Base-by-base conservation (phyloP, 2,329 filamentous ascomycete species). In the Whalleya microplaca region DNA sequence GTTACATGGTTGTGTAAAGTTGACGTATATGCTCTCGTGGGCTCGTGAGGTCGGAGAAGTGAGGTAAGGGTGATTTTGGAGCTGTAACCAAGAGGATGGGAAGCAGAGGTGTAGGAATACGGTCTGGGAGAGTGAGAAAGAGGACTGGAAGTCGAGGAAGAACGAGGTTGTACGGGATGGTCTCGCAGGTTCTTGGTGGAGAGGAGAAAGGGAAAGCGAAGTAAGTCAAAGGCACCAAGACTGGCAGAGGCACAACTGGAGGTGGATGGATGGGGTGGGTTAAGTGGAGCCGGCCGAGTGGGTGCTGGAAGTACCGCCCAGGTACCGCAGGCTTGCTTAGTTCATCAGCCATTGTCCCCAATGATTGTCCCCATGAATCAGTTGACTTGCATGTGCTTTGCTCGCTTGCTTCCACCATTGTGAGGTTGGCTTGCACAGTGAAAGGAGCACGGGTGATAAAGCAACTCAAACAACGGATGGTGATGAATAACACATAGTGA, bases 171-270 rank as follows among this genome's bases (percentile, higher is more conserved):
- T 68, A 64, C 58, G 55, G 60, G 61, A 61, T 58, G 54, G 48
- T 63, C 60, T 67, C 49, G 61, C 59, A 55, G 62, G 63, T 62
- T 64, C 65, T 69, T 66, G 62, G 56, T 62, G 55, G 58, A 64
- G 62, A 67, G 62, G 63, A 64, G 64, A 66, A 67, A 67, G 64
- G 32, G 32, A 68, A 66, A 64, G 64, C 61, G 66, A 63, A 64
- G 59, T 64, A 55, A 62, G n/a, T n/a, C n/a, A n/a, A n/a, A n/a
- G n/a, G n/a, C n/a, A n/a, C n/a, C n/a, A n/a, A n/a, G n/a, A n/a
- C n/a, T n/a, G n/a, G n/a, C n/a, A n/a, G n/a, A 61, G 57, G 60
- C 58, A 61, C 53, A 55, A 52, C 59, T 55, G 55, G 62, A 61
- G 58, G 61, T 53, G 55, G 54, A 61, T 55, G 55, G 62, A 61